Base-by-base conservation (phyloP, 2,329 filamentous ascomycete species). In the Rugonectria rugulosa region DNA sequence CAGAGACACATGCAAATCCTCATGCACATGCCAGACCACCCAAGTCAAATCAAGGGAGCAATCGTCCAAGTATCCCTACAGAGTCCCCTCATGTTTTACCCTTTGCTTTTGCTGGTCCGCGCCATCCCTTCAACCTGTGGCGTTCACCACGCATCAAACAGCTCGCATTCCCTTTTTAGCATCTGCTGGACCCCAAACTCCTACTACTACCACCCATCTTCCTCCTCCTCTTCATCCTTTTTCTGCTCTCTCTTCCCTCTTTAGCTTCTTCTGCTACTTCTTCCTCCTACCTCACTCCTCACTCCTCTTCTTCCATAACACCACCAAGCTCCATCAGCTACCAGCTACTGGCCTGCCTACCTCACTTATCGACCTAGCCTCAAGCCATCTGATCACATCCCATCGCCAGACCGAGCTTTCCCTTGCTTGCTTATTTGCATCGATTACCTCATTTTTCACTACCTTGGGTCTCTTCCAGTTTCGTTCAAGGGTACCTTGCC, bases 121-220 rank as follows among this genome's bases (percentile, higher is more conserved):
- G 47, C 46, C 57, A 43, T 40, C 43, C 47, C 38, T 37, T 56
- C 52, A 48, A 42, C 56, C 42, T 65, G 64, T 65, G 64, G 64
- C 64, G 64, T 66, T 55, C 60, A 61, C 57, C 53, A 54, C 44
- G 19, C 32, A 15, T 36, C 32, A 60, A 38, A 40, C 36, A 53
- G 27, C 32, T 55, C 53, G 52, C 58, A 20, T 61, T 54, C 45
- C 51, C 57, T 55, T 65, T 64, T 63, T 59, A 59, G 60, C 51
- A 59, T 59, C 64, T 60, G 59, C 64, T 57, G 29, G 60, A 56
- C 59, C 61, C 55, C 59, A 51, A n/a, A 61, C 53, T 53, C 52
- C 42, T 51, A 42, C 63, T 56, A 40, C 62, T 56, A 49, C 56
- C 61, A 54, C 62, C 51, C 43, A 40, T 54, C 57, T 62, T 40